Evolutionary conservation across 1,139 yeast species (phyloP).

Genomic region (Kodamaea fungicola): DNA sequence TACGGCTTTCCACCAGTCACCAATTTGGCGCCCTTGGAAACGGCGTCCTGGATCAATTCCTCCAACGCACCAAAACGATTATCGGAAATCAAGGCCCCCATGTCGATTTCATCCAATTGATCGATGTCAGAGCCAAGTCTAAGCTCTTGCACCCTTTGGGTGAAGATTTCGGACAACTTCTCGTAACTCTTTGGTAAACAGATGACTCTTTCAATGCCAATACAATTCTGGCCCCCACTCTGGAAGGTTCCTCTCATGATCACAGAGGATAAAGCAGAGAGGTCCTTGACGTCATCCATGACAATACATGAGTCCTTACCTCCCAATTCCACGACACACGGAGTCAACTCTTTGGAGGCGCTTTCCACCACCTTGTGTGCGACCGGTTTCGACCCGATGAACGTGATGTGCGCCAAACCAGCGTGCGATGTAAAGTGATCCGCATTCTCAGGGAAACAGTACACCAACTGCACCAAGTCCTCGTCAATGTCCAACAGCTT

Average conservation of each 20-base stretch:
- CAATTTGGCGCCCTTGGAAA: slow-evolving; percentile 73
- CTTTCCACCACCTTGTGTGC: slow-evolving; percentile 83
- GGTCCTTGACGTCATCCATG: slow-evolving; percentile 63
- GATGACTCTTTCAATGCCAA: slow-evolving; percentile 92
- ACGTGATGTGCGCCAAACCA: slow-evolving; percentile 80
- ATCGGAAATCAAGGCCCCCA: slow-evolving; percentile 93
- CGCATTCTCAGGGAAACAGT: slow-evolving; percentile 80
- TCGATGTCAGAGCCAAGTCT: slow-evolving; percentile 90
- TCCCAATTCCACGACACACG: slow-evolving; percentile 92
- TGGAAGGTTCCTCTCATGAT: slow-evolving; percentile 94
- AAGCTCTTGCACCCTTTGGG: slow-evolving; percentile 54
- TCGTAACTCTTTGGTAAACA: slow-evolving; percentile 69
- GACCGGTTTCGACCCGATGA: slow-evolving; percentile 92
- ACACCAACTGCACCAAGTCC: slow-evolving; percentile 77
- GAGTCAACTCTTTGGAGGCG: slow-evolving; percentile 81
- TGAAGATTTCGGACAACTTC: slow-evolving; percentile 51
- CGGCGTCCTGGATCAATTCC: slow-evolving; percentile 67
- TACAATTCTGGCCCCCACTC: slow-evolving; percentile 96
- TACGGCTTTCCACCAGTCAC: slow-evolving; percentile 76
- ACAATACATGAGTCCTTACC: slow-evolving; percentile 92
- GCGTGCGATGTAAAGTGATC: slow-evolving; percentile 82
- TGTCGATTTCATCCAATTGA: slow-evolving; percentile 81
- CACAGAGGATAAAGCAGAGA: slow-evolving; percentile 67
- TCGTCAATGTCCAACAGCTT: slow-evolving; percentile 72
- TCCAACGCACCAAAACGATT: slow-evolving; percentile 68